phyloP scores from a whole-genome alignment of 164 flowering plant genomes.

The Tinospora cordifolia region DNA sequence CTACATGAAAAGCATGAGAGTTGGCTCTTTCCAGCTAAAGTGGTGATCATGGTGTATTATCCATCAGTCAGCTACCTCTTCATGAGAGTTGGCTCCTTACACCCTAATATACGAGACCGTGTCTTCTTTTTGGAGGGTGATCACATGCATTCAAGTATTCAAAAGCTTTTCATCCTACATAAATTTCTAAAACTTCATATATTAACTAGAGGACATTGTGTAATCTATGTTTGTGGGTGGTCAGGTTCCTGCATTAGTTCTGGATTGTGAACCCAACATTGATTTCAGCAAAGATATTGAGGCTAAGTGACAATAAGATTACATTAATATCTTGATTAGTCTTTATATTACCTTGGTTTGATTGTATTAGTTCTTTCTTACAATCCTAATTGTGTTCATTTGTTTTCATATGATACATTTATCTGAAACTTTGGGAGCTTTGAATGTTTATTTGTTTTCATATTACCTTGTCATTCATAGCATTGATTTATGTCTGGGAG shows the following conservation, averaged over 20 bases:
- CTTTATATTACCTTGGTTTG: neutral
- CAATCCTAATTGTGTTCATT: neutral
- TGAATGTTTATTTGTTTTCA: neutral
- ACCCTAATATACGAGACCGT: constrained; percentile 79
- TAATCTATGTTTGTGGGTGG: constrained; percentile 14
- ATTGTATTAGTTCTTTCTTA: neutral
- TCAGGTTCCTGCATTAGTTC: constrained; percentile 93
- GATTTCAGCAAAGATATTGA: constrained; percentile 90
- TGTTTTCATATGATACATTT: neutral
- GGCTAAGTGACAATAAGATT: constrained; percentile 75
- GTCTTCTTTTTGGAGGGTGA: constrained; percentile 86
- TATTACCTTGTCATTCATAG: neutral
- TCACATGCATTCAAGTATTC: constrained; percentile 94
- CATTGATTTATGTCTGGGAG: neutral
- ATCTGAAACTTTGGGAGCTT: neutral
- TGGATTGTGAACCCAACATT: constrained; percentile 93
- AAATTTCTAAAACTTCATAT: neutral
- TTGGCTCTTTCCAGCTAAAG: constrained; percentile 80
- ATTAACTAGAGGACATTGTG: neutral
- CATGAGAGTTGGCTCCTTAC: constrained; percentile 49
- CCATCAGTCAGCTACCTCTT: constrained; percentile 55
- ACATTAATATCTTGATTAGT: neutral
- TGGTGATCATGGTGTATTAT: constrained; percentile 72
- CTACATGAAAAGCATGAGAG: constrained; percentile 96
- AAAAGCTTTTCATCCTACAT: constrained; percentile 46